Evolutionary conservation across 352 stramenopile genomes (phyloP), one percentile per base, ranked within the genome.

Genomic region (Pythium aphanidermatum): DNA sequence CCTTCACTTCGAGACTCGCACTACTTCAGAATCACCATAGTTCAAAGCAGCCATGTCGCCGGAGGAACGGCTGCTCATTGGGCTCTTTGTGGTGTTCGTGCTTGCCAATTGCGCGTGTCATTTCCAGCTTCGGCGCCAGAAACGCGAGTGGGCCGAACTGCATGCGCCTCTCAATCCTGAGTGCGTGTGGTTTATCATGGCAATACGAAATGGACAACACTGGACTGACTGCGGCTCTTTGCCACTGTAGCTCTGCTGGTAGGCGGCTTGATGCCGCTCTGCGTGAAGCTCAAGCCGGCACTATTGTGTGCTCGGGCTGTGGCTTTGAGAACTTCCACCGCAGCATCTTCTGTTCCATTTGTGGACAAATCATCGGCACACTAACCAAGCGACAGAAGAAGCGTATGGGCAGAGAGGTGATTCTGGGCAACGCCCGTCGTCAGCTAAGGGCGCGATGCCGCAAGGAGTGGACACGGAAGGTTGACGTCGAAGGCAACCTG

Each of bases 61-160:
- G 13, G 53, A 61, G 26, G 26, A 37, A 34, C 42, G 45, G 6
- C 16, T 55, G 26, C 16, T 55, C 24, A 17, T 61, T 5, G 53
- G 45, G 11, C 34, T 61, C 23, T 5, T 49, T 17, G 31, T 34
- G 5, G 14, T 51, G 10, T 51, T 61, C 28, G 32, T 61, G 30
- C 12, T 51, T 20, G 45, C 46, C 38, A 61, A 55, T 30, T 51
- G 37, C 27, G 45, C 39, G 26, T 55, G 45, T 33, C 38, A 61
- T 46, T 12, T 61, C 10, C 41, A 54, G 20, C 40, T 51, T 38
- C 38, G 53, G 3, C 53, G 45, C 30, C 35, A 58, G 12, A 58
- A 58, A n/a, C 55, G 55, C 23, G 31, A 55, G 28, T 63, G 55
- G 55, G 48, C 48, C 13, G 35, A 49, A 27, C 38, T 63, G 29